phyloP scores from a whole-genome alignment of 495 filamentous ascomycete species.

The Filosporella fistucella region DNA sequence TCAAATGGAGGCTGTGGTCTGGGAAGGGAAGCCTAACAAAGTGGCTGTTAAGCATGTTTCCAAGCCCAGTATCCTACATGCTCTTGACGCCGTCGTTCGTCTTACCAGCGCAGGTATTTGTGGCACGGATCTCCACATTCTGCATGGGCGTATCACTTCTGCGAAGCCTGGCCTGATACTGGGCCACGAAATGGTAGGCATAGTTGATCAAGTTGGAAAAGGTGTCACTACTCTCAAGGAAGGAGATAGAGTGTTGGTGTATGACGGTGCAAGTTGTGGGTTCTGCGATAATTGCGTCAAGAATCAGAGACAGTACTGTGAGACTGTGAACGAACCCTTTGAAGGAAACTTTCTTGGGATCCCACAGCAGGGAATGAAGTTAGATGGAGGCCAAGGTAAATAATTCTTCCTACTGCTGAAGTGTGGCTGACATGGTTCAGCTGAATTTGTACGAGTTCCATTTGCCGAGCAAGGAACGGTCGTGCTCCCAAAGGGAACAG shows the following conservation, averaged over 20 bases:
- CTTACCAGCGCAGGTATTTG: conserved; percentile 33
- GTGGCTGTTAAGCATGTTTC: too few relatives aligned
- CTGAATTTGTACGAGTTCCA: conserved; percentile 36
- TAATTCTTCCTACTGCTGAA: too few relatives aligned
- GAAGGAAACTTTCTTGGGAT: too few relatives aligned
- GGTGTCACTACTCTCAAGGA: conserved; percentile 24
- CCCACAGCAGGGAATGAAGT: too few relatives aligned
- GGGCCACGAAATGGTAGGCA: conserved; percentile 38
- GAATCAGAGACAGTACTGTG: too few relatives aligned
- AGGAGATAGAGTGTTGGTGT: too few relatives aligned
- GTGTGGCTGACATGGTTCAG: too few relatives aligned
- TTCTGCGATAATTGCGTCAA: conserved; percentile 13
- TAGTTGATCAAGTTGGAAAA: conserved; percentile 30
- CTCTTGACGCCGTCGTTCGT: conserved; percentile 30
- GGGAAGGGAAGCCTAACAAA: too few relatives aligned
- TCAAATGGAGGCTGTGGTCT: too few relatives aligned
- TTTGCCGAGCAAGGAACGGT: conserved; percentile 32
- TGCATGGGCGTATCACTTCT: conserved; percentile 24
- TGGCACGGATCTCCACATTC: conserved; percentile 29
- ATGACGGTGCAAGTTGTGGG: conserved; percentile 35
- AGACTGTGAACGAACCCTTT: too few relatives aligned
- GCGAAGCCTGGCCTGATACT: conserved; percentile 17
- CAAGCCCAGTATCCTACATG: conserved; percentile 23
- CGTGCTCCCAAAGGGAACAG: conserved; percentile 25
- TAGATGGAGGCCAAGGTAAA: too few relatives aligned